These are phyloP conservation scores for Crithidia expoeki DNA, from an alignment of 208 protist genomes.

Conservation along the genomic window DNA sequence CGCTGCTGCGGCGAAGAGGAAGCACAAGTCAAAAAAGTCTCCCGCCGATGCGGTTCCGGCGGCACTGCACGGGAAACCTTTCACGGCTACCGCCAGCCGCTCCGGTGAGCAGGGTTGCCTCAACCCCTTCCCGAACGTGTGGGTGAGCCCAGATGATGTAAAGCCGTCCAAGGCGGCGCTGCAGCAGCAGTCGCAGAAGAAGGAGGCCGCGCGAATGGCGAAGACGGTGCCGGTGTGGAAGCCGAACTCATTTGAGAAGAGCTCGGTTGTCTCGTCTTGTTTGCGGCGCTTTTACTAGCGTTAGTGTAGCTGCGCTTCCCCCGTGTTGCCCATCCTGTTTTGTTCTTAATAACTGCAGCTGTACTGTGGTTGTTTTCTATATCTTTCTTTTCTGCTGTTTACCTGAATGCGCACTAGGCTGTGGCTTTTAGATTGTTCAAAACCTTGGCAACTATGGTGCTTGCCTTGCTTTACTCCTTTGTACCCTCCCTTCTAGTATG, in stretches of 20 bases:
- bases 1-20: constrained; percentile 40
- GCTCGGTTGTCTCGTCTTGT: constrained; percentile 77
- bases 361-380: constrained; percentile 12
- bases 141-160: constrained; percentile 53
- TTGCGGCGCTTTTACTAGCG: constrained; percentile 81
- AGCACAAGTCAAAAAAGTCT: constrained; percentile 35
- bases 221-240: constrained; percentile 67
- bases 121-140: constrained; percentile 78
- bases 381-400: constrained; percentile 9
- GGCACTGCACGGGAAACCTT: constrained; percentile 42
- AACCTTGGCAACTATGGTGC: too few relatives aligned
- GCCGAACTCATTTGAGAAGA: constrained; percentile 79
- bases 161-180: constrained; percentile 32
- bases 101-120: constrained; percentile 62
- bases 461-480: too few relatives aligned
- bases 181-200: constrained; percentile 32
- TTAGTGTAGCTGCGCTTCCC: not conserved
- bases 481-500: too few relatives aligned
- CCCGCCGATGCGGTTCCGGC: constrained; percentile 15
- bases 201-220: constrained; percentile 28
- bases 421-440: not conserved
- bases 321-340: too few relatives aligned
- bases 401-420: not conserved
- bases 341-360: constrained; percentile 9
- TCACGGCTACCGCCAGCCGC: constrained; percentile 38